phyloP scores from a whole-genome alignment of 2,329 filamentous ascomycete genomes.

The Corinectria fuckeliana region DNA sequence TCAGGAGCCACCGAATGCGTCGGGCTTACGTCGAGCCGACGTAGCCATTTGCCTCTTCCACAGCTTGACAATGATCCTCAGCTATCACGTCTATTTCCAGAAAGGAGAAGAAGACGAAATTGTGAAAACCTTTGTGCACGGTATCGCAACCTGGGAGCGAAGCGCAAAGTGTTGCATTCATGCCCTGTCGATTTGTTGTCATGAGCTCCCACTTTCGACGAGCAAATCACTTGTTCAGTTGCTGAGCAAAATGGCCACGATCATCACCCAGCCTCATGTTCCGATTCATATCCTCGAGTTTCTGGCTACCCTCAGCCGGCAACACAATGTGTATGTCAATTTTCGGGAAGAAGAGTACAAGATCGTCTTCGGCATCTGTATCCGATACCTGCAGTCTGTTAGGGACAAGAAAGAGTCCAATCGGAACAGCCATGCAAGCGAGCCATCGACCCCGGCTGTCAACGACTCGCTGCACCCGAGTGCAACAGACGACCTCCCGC shows the following conservation, averaged over 20 bases:
- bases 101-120: constrained; percentile 90
- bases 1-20: constrained; percentile 79
- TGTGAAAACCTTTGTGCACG: constrained; percentile 83
- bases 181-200: constrained; percentile 91
- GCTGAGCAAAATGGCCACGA: constrained; percentile 91
- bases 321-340: constrained; percentile 85
- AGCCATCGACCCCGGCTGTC: constrained; percentile 42
- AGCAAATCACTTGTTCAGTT: constrained; percentile 86
- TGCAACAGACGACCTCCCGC: constrained; percentile 76
- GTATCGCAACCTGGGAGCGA: constrained; percentile 82
- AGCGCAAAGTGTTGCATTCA: constrained; percentile 95
- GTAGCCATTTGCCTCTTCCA: constrained; percentile 90
- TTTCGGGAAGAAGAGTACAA: constrained; percentile 92
- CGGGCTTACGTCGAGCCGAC: constrained; percentile 83
- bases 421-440: constrained; percentile 54
- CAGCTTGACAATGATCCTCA: constrained; percentile 83
- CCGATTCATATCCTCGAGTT: constrained; percentile 97
- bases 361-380: constrained; percentile 93
- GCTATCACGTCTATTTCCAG: constrained; percentile 85
- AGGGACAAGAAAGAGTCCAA: constrained; percentile 67
- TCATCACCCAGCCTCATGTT: constrained; percentile 91
- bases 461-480: constrained; percentile 34
- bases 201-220: constrained; percentile 87
- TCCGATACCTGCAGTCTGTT: constrained; percentile 90
- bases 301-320: constrained; percentile 82